Evolutionary conservation across 2,329 filamentous ascomycete genomes (phyloP), one percentile per base, ranked within the genome.

Genomic region (Aspergillus cejpii): DNA sequence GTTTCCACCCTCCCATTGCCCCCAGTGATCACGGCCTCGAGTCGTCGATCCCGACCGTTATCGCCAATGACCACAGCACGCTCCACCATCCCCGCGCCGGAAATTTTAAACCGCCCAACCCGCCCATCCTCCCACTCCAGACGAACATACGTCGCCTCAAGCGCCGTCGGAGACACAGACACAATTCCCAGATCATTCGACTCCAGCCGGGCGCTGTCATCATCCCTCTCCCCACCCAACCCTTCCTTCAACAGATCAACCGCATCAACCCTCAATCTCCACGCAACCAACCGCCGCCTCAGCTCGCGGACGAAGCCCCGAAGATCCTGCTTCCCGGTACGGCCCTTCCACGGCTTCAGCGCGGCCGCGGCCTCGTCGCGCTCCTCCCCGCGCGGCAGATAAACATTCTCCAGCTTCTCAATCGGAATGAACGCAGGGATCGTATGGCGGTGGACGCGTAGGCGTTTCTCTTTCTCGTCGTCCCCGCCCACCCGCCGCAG

Each of bases 381-480:
- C n/a, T n/a, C n/a, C n/a, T n/a, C n/a, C n/a, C n/a, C n/a, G n/a
- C n/a, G n/a, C n/a, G 8, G 33, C 44, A 11, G 6, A 50, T 68
- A 71, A 11, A 53, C 50, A 12, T 57, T 47, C 50, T 67, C 67
- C 7, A 73, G 53, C 26, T 61, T 61, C 7, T 61, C 47, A 7
- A 73, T 44, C 0, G 69, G 61, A 14, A 74, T 70, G 42, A 72
- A 70, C 0, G 63, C 57, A 4, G 71, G 71, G n/a, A 73, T 64
- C 0, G 71, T 73, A 53, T 73, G 71, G 11, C 64, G 58, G 46
- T 73, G 61, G 5, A 74, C 62, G 2, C 55, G 52, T 4, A 70
- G 42, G 11, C 54, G 44, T 27, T 55, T 54, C n/a, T 44, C n/a
- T n/a, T 26, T 12, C 6, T 51, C 54, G 2, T 47, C 28, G n/a